Evolutionary conservation across 2,329 filamentous ascomycete species (phyloP), one percentile per base, ranked within the genome.

Genomic region (Penicillium sp.): DNA sequence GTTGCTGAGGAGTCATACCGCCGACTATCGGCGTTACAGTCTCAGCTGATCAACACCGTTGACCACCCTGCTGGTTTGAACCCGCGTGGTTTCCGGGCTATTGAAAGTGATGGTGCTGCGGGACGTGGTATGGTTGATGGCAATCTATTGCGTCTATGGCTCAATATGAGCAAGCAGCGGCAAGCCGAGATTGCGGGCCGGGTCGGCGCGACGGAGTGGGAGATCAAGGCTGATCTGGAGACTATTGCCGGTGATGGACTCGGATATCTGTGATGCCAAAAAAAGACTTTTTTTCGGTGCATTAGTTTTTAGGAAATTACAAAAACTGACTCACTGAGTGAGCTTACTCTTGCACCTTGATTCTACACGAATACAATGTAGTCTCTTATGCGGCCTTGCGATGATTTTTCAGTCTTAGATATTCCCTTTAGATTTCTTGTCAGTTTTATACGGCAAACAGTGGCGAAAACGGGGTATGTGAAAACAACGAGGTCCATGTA

Each of bases 1-100:
- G 79, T 97, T 1, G 79, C 86, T 0, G 93, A 97, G 73, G 80
- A 87, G 6, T 81, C 87, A 11, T 97, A 97, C 75, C 88, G 94
- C 1, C 88, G 92, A 0, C 82, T 99, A 4, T 87, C 87, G 4
- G 90, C 90, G 1, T 80, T 99, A 4, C 84, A 92, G 44, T 89
- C 87, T 4, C 91, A 95, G 69, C 80, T 99, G 1, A 81, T 87
- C 9, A 89, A 86, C 33, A 86, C 87, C 0, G 82, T 97, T 8
- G 86, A 90, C 41, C 87, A 91, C 60, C 78, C 88, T 5, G 90
- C 87, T 8, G 91, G 90, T 0, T 79, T 97, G 47, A 97, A 97
- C 73, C 88, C 91, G 2, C 86, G 89, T 53, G 90, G 87, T 0
- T 90, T 93, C 75, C 83, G 94, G 14, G 78, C 84, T 66, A 70